Base-by-base conservation (phyloP, 768 basidiomycete genomes). In the Strobilomyces confusus region DNA sequence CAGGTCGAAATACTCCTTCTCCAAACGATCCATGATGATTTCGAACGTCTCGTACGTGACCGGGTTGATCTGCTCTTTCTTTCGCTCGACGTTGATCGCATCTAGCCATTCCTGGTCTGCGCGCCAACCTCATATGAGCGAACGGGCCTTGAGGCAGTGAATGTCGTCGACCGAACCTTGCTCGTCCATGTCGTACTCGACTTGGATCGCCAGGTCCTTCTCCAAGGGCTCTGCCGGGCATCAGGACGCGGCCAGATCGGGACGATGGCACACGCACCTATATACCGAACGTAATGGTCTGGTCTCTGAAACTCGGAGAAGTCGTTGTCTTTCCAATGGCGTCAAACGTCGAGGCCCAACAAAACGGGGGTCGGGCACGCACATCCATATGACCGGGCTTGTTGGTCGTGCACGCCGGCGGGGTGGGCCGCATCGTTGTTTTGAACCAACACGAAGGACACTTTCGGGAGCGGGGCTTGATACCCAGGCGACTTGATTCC, bases 171-270 rank as follows among this genome's bases (percentile, higher is more conserved):
- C 62, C 75, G 19, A 34, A 88, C 93, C 95, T 82, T 98, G 95
- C 66, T 98, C 97, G 65, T 98, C 97, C 94, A 99, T 98, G 66
- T 98, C 97, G 75, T 99, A 99, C 69, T 98, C 97, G 22, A 99
- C 95, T 60, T 95, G 93, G 36, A 83, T 81, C 8, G 88, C 87
- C 17, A 98, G 81, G 59, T 99, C 97, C 44, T 82, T 84, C 67
- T 99, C 95, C 59, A 97, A 75, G 0, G 95, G 95, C 63, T 97
- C 94, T 92, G 64, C 22, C 25, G 44, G 44, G 32, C 40, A 25
- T 59, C 54, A 64, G 48, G 29, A 29, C 29, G 29, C 29, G 9
- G 29, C 29, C 29, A 29, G n/a, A 32, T 34, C 26, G 17, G 22
- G 34, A 23, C 32, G 19, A 30, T 22, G 36, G 26, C 2, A 36